These are phyloP conservation scores for Paecilomyces variotii DNA, from an alignment of 2,329 filamentous ascomycete species.

Conservation along the genomic window DNA sequence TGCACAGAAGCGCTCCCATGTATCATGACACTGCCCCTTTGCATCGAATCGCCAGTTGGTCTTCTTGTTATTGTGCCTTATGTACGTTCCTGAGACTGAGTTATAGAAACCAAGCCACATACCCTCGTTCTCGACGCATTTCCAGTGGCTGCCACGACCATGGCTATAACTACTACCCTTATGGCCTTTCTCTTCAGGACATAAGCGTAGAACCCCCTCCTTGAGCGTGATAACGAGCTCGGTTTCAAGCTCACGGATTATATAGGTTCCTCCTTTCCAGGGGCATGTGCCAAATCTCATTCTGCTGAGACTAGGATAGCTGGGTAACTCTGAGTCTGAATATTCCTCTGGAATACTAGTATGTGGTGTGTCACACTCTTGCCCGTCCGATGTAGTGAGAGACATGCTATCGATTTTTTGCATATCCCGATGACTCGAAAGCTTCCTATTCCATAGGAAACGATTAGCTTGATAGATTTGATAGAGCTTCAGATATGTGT, in stretches of 20 bases:
- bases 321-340: not conserved
- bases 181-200: not conserved
- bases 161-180: not conserved
- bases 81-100: not conserved
- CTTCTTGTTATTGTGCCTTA: not conserved
- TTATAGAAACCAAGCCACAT: not conserved
- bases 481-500: not conserved
- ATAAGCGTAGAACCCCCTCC: not conserved
- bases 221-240: not conserved
- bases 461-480: not conserved
- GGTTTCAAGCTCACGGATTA: not conserved
- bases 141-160: constrained; percentile 1
- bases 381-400: not conserved
- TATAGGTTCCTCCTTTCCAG: not conserved
- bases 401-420: not conserved
- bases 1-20: not conserved
- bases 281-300: not conserved
- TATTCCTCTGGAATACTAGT: not conserved
- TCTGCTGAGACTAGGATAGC: not conserved
- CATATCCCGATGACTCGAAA: not conserved
- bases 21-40: not conserved
- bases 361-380: not conserved
- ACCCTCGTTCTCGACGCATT: not conserved
- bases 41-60: not conserved
- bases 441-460: not conserved